Evolutionary conservation across 257 asterid species (phyloP), one percentile per base, ranked within the genome.

Genomic region (Galeopsis tetrahit): DNA sequence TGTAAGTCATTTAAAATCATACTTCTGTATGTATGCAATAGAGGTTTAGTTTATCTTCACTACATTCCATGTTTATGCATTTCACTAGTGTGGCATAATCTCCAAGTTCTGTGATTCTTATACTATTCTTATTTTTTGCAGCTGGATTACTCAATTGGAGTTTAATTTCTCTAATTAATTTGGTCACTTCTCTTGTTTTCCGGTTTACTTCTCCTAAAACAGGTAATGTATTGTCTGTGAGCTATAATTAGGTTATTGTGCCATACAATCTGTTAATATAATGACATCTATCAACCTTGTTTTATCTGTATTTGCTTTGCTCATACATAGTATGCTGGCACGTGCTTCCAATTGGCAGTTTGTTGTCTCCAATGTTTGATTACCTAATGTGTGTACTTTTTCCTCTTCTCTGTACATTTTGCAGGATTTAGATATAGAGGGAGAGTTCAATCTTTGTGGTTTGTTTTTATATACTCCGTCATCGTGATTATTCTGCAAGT

Each of bases 61-160:
- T 31, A 11, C 68, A 55, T 62, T 62, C 46, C 4, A 49, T 64
- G 31, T 31, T 17, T 35, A 63, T 72, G 73, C 51, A 21, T 59
- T 40, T 70, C 70, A 31, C 38, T 66, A 40, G 15, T 34, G 15
- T 51, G 60, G 39, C 21, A 9, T 15, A 33, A 31, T 63, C 35
- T 53, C 70, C 17, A 31, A 53, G 49, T 65, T 60, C 3, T 28
- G 4, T 39, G 48, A 43, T 66, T 15, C 61, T 76, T 39, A 52
- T 21, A 61, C 68, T 21, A 62, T 38, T 56, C 61, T 69, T 53
- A 8, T 72, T 61, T 64, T 64, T 74, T 86, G 87, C 96, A 90
- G 98, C 87, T 80, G 91, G 90, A 51, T 73, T 90, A 62, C 89
- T 85, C 77, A 87, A 88, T 81, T 92, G 98, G 98, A 92, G 97